phyloP scores from a whole-genome alignment of 352 stramenopile species.

The Synura sp. region DNA sequence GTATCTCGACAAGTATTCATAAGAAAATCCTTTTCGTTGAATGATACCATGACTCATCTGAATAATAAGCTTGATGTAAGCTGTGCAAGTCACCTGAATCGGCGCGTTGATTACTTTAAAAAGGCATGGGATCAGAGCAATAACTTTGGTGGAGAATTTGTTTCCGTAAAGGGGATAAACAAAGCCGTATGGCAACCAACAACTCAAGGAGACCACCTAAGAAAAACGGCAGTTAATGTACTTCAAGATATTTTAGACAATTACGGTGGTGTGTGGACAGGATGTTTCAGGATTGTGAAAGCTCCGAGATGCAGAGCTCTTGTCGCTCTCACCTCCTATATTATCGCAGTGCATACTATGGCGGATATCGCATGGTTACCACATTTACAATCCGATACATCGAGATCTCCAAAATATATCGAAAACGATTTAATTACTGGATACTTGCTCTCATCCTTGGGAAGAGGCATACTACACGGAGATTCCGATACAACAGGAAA shows the following conservation, averaged over 20 bases:
- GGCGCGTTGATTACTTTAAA: background rate
- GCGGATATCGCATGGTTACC: background rate
- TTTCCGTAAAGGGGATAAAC: background rate
- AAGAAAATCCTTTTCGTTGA: background rate
- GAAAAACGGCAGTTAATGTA: background rate
- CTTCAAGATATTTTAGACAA: background rate
- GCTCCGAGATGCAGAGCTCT: background rate
- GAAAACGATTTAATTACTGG: background rate
- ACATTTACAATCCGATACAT: no score
- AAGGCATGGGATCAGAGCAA: background rate
- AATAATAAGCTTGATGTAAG: background rate
- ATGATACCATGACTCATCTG: background rate
- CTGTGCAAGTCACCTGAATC: background rate
- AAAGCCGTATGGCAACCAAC: background rate
- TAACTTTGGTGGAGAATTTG: background rate
- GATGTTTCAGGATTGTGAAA: background rate
- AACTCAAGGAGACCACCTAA: no score
- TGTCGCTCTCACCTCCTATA: background rate
- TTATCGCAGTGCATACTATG: background rate
- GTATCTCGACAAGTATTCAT: slow-evolving; percentile 20
- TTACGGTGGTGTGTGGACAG: slow-evolving; percentile 3
- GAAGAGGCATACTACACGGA: background rate
- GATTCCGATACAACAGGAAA: background rate
- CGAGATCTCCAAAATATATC: background rate
- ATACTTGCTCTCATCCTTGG: slow-evolving; percentile 2